phyloP scores from a whole-genome alignment of 1,139 yeast genomes.

The Taphrina sp. region DNA sequence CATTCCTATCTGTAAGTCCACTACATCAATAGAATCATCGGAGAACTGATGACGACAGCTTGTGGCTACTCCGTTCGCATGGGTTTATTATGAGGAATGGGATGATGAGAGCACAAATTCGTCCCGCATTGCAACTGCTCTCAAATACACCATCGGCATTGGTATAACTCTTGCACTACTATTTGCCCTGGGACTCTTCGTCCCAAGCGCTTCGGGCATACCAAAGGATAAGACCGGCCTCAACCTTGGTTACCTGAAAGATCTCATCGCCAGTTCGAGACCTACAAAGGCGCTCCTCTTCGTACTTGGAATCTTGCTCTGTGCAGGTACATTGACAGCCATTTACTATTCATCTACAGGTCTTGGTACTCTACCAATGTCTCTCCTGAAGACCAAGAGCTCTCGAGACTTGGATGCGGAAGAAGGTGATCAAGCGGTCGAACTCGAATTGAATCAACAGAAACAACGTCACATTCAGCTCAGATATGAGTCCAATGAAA shows the following conservation, averaged over 20 bases:
- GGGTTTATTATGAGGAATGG: slow-evolving; percentile 38
- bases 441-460: slow-evolving; percentile 39
- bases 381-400: slow-evolving; percentile 36
- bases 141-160: slow-evolving; percentile 36
- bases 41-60: neutral
- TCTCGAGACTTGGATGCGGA: slow-evolving; percentile 33
- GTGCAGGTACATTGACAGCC: slow-evolving; percentile 38
- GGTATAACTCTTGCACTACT: slow-evolving; percentile 32
- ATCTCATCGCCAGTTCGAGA: slow-evolving; percentile 14
- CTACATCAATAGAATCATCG: neutral
- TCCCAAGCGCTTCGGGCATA: slow-evolving; percentile 34
- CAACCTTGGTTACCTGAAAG: slow-evolving; percentile 12
- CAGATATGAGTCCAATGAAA: slow-evolving; percentile 36
- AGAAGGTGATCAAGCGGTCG: slow-evolving; percentile 36
- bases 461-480: slow-evolving; percentile 39
- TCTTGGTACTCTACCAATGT: slow-evolving; percentile 36
- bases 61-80: slow-evolving; percentile 12
- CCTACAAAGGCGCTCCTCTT: slow-evolving; percentile 33
- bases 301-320: slow-evolving; percentile 37
- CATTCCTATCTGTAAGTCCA: neutral
- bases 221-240: slow-evolving; percentile 2
- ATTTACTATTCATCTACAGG: slow-evolving; percentile 37
- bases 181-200: slow-evolving; percentile 36
- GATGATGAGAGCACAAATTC: slow-evolving; percentile 37
- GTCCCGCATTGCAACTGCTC: slow-evolving; percentile 36